Percentiles rank a stretch among this genome's conserved stretches.
phyloP scores from a whole-genome alignment of 1,284 basidiomycete species.

The Jaminaea rosea region DNA sequence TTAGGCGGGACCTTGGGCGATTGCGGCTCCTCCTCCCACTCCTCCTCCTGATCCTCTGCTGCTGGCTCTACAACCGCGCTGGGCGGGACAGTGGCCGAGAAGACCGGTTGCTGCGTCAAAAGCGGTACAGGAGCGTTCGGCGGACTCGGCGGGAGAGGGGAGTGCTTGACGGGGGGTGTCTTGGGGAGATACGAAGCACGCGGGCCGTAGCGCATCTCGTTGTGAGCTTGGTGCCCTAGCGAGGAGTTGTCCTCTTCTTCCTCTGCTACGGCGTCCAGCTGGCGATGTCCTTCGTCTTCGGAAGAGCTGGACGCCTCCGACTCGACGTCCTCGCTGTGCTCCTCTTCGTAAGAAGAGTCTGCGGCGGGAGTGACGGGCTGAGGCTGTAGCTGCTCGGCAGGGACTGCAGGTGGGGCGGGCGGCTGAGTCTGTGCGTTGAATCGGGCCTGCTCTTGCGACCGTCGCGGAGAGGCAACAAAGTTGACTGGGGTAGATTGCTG shows the following conservation, averaged over 20 bases:
- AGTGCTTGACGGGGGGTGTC: neutral
- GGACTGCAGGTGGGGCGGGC: neutral
- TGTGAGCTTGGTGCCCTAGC: constrained; percentile 20
- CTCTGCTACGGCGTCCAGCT: constrained; percentile 27
- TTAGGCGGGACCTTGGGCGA: no score
- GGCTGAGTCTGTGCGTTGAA: neutral
- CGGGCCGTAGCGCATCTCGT: constrained; percentile 22
- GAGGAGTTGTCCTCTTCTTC: constrained; percentile 32
- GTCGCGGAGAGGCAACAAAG: no score
- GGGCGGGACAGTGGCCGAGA: neutral
- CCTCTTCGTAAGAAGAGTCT: constrained; percentile 1
- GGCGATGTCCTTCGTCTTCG: constrained; percentile 11
- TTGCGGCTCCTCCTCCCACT: neutral
- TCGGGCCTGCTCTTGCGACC: neutral
- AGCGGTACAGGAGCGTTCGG: no score
- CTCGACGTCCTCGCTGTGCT: constrained; percentile 11
- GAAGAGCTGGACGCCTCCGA: constrained; percentile 13
- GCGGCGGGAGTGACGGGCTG: neutral
- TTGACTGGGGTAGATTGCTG: no score
- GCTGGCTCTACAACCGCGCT: neutral
- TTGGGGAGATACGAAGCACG: neutral
- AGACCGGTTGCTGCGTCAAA: constrained; percentile 5
- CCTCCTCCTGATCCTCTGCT: constrained; percentile 1
- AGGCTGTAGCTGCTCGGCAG: neutral
- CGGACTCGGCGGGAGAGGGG: no score